Evolutionary conservation across 2,329 filamentous ascomycete species (phyloP).

Genomic region (Aureobasidium sp.): DNA sequence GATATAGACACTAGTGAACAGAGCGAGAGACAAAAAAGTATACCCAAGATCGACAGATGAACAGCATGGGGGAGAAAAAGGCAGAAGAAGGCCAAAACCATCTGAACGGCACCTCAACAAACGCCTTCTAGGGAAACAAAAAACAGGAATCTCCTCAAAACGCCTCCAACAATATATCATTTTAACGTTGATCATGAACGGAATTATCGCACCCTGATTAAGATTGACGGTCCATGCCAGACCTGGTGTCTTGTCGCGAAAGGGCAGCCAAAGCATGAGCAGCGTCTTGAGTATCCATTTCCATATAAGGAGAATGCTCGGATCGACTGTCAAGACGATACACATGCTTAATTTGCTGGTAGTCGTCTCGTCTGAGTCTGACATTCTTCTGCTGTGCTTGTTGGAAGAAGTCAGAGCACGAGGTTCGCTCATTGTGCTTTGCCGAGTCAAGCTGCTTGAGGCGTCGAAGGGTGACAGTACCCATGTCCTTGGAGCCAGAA

Average conservation of each 20-base stretch:
- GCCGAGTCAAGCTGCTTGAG: not conserved
- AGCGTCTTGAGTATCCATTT: slow-evolving; percentile 17
- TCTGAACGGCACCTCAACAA: not conserved
- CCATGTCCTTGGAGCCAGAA: not conserved
- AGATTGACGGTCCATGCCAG: not conserved
- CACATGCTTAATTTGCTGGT: slow-evolving; percentile 10
- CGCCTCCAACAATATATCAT: not conserved
- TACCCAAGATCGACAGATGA: not conserved
- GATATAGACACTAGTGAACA: not conserved
- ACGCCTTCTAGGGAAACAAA: not conserved
- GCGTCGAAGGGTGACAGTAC: slow-evolving; percentile 2
- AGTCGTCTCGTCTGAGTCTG: slow-evolving; percentile 1
- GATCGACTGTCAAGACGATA: slow-evolving; percentile 10
- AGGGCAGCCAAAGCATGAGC: slow-evolving; percentile 16
- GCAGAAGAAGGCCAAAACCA: not conserved
- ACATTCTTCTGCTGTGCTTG: slow-evolving; percentile 10
- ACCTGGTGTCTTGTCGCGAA: slow-evolving; percentile 4
- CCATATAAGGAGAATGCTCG: slow-evolving; percentile 16
- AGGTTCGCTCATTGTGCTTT: slow-evolving; percentile 2
- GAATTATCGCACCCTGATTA: not conserved
- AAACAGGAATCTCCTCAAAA: not conserved
- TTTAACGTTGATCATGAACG: slow-evolving; percentile 3
- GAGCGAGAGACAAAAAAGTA: not conserved
- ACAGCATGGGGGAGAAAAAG: not conserved
- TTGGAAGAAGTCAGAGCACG: slow-evolving; percentile 17